Conservation (phyloP, 805 yeast genomes). For the Kluyveromyces dobzhanskii region DNA sequence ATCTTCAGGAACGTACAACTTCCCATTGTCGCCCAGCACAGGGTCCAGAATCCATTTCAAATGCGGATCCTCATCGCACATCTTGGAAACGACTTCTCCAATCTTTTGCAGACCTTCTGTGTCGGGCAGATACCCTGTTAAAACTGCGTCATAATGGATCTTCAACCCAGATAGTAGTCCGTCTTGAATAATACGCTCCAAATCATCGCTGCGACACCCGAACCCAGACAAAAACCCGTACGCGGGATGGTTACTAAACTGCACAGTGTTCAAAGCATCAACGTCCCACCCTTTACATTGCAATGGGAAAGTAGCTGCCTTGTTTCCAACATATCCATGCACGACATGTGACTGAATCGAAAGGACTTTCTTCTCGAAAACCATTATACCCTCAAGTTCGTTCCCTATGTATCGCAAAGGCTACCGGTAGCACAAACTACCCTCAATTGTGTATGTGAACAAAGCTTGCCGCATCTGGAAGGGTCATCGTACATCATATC, state of each 20-base stretch:
- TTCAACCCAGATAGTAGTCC: conserved; percentile 47
- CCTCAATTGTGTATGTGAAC: too few species aligned
- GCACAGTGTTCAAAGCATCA: conserved; percentile 80
- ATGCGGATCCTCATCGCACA: conserved; percentile 22
- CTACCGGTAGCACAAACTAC: too few species aligned
- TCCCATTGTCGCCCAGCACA: conserved; percentile 86
- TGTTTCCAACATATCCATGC: conserved; percentile 93
- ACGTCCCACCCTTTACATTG: conserved; percentile 90
- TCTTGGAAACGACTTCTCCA: conserved; percentile 32
- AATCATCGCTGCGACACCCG: conserved; percentile 36
- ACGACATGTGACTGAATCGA: conserved; percentile 85
- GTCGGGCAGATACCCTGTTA: conserved; percentile 76
- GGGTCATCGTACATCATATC: too few species aligned
- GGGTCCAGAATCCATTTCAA: conserved; percentile 75
- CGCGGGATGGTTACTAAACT: conserved; percentile 89
- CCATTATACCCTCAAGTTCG: background rate
- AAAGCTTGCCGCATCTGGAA: too few species aligned
- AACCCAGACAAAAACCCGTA: conserved; percentile 62
- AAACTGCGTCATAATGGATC: conserved; percentile 50
- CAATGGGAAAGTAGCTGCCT: conserved; percentile 83
- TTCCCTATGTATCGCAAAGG: too few species aligned
- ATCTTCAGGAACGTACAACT: conserved; percentile 58
- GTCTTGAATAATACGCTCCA: conserved; percentile 38
- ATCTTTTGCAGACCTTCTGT: conserved; percentile 46
- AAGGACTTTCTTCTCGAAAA: conserved; percentile 27